A percentile compares a stretch with the other conserved stretches of the same genome.
phyloP scores from a whole-genome alignment of 1,284 basidiomycete genomes.

The Sporisorium sorghi region DNA sequence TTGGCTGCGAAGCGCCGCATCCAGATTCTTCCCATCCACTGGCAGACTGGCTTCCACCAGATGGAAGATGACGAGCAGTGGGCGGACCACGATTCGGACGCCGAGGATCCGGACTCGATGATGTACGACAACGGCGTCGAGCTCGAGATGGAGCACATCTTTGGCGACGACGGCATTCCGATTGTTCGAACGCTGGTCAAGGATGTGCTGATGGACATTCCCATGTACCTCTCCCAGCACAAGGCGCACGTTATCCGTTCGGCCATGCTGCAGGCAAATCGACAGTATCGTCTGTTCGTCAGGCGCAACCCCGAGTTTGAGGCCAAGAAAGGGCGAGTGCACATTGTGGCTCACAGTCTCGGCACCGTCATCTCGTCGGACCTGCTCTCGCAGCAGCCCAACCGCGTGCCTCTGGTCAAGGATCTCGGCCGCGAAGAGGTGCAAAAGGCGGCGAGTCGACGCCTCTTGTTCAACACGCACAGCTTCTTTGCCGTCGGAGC shows the following conservation, averaged over 20 bases:
- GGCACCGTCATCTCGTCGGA: conserved; percentile 74
- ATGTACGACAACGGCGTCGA: conserved; percentile 68
- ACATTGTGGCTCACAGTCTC: conserved; percentile 71
- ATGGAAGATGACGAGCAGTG: conserved; percentile 71
- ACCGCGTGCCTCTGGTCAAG: conserved; percentile 67
- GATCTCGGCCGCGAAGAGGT: conserved; percentile 21
- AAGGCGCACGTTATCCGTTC: conserved; percentile 73
- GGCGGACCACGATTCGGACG: conserved; percentile 60
- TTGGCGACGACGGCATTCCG: conserved; percentile 54
- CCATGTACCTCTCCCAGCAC: conserved; percentile 71
- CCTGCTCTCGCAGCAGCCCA: conserved; percentile 74
- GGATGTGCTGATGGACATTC: conserved; percentile 72
- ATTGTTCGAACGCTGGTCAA: conserved; percentile 55
- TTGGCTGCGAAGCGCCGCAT: conserved; percentile 68
- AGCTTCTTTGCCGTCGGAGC: conserved; percentile 73
- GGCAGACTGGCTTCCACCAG: conserved; percentile 72
- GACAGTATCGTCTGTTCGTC: conserved; percentile 73
- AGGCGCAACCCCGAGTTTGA: conserved; percentile 72
- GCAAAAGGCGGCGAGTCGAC: conserved; percentile 21
- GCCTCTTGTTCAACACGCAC: conserved; percentile 70
- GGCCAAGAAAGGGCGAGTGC: conserved; percentile 71
- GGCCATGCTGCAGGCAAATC: conserved; percentile 63
- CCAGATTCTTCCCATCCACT: conserved; percentile 74
- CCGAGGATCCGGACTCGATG: conserved; percentile 42
- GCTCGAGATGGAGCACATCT: conserved; percentile 65